Percentiles rank a stretch among this genome's conserved stretches.
Evolutionary conservation across 768 basidiomycete genomes (phyloP).

Genomic region (Collybia sordida): DNA sequence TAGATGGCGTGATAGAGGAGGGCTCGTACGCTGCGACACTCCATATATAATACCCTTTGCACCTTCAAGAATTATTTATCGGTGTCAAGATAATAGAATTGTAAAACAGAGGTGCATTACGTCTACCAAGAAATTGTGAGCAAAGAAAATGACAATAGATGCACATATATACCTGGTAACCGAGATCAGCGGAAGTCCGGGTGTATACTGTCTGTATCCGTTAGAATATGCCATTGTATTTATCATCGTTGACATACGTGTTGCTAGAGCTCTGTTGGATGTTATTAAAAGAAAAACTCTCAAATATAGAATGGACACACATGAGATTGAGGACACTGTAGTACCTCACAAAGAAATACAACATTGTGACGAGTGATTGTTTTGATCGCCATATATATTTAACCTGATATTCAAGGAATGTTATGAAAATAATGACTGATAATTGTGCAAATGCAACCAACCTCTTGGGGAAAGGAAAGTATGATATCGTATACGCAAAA

Average conservation of each 20-base stretch:
- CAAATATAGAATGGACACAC: not conserved
- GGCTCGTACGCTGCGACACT: not conserved
- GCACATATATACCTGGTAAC: not conserved
- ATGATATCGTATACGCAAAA: no score
- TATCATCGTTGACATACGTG: not conserved
- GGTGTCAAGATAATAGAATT: not conserved
- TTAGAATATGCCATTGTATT: not conserved
- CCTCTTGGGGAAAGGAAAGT: no score
- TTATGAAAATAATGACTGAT: no score
- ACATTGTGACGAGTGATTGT: not conserved
- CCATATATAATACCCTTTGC: not conserved
- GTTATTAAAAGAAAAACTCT: not conserved
- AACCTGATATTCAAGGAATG: not conserved
- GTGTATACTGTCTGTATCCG: not conserved
- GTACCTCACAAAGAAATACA: not conserved
- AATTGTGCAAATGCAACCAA: no score
- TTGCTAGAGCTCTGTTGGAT: not conserved
- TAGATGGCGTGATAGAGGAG: not conserved
- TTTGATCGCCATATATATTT: conserved; percentile 3
- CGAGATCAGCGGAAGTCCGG: not conserved
- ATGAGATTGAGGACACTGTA: not conserved
- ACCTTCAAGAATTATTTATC: not conserved
- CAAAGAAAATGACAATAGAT: not conserved
- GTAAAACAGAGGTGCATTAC: not conserved
- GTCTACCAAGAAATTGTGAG: not conserved